phyloP scores from a whole-genome alignment of 768 basidiomycete species.

The Symmetrospora coprosmae region DNA sequence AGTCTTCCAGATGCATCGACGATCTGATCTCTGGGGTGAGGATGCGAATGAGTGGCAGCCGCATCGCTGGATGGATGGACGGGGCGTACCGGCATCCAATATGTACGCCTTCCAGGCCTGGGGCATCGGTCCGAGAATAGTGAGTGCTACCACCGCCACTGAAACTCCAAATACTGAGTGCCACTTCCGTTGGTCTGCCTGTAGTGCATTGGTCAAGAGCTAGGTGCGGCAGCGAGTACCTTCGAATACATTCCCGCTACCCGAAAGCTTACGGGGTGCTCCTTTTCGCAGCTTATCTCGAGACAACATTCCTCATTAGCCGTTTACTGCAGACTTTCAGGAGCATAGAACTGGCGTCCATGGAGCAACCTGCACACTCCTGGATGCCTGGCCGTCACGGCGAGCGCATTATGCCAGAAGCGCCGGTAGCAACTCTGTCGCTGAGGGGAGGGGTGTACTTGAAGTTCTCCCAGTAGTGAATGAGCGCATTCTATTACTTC shows the following conservation, averaged over 20 bases:
- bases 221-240: not conserved
- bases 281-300: not conserved
- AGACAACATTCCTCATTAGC: not conserved
- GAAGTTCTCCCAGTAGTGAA: not conserved
- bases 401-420: not conserved
- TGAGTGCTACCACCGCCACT: too few relatives aligned
- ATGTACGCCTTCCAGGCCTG: not conserved
- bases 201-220: conserved; percentile 8
- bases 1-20: not conserved
- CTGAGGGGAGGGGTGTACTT: not conserved
- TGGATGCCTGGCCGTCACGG: not conserved
- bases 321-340: not conserved
- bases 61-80: conserved; percentile 1
- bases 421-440: not conserved
- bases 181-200: not conserved
- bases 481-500: conserved; percentile 49
- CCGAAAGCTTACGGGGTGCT: not conserved
- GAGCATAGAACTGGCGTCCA: not conserved
- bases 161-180: not conserved
- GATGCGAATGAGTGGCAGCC: conserved; percentile 5
- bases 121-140: conserved; percentile 8
- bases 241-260: too few relatives aligned
- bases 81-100: not conserved
- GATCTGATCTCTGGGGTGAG: conserved; percentile 2
- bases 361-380: not conserved